phyloP scores from a whole-genome alignment of 2,329 filamentous ascomycete genomes.

The Monilinia vaccinii-corymbosi region DNA sequence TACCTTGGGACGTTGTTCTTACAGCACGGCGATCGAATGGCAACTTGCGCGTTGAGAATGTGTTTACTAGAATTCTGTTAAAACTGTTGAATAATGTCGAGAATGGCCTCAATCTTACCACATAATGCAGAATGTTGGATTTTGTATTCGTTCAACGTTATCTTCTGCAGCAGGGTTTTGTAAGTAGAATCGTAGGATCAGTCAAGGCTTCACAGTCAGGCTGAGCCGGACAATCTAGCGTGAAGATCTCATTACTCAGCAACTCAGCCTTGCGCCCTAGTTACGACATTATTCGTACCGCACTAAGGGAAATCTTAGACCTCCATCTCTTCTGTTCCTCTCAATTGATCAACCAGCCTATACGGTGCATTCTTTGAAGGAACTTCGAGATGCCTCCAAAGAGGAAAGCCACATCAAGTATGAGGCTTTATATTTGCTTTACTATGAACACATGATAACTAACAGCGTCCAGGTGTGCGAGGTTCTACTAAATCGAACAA shows the following conservation, averaged over 20 bases:
- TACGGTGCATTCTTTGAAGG: slow-evolving; percentile 15
- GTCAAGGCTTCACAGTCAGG: neutral
- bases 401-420: slow-evolving; percentile 54
- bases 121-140: slow-evolving; percentile 16
- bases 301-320: neutral
- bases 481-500: slow-evolving; percentile 46
- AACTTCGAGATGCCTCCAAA: slow-evolving; percentile 54
- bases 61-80: slow-evolving; percentile 63
- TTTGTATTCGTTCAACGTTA: neutral
- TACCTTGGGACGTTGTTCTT: slow-evolving; percentile 31
- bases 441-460: slow-evolving; percentile 25
- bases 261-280: slow-evolving; percentile 11
- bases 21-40: slow-evolving; percentile 95
- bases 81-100: neutral
- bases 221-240: neutral
- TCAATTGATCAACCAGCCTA: slow-evolving; percentile 9
- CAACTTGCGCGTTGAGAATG: slow-evolving; percentile 93
- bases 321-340: slow-evolving; percentile 6
- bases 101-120: slow-evolving; percentile 20
- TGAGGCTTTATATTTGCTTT: slow-evolving; percentile 26
- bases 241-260: neutral
- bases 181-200: too few relatives aligned
- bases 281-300: neutral
- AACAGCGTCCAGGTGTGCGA: slow-evolving; percentile 34
- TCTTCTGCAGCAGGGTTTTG: neutral